phyloP scores from a whole-genome alignment of 805 yeast genomes.

The Yamadazyma scolyti region DNA sequence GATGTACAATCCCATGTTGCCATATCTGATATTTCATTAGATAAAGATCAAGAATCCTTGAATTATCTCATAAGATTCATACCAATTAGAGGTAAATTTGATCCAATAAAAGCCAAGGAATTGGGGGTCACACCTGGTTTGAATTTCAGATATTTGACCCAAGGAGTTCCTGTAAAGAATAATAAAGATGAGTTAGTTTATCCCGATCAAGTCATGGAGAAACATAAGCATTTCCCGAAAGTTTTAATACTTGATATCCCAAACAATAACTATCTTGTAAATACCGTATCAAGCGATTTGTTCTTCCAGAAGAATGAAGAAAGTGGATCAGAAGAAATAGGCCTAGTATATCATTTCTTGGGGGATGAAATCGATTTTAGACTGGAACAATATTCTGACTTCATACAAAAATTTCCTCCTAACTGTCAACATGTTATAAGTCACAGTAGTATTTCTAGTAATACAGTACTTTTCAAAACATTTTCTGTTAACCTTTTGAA shows the following conservation, averaged over 20 bases:
- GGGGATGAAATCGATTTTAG: constrained; percentile 55
- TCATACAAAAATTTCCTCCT: constrained; percentile 53
- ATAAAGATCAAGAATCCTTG: constrained; percentile 41
- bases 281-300: constrained; percentile 19
- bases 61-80: constrained; percentile 65
- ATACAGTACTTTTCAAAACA: constrained; percentile 55
- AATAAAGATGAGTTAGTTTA: constrained; percentile 54
- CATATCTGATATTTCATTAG: constrained; percentile 5
- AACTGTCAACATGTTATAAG: constrained; percentile 62
- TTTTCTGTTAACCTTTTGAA: constrained; percentile 53
- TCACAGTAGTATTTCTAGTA: constrained; percentile 63
- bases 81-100: constrained; percentile 75
- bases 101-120: constrained; percentile 57
- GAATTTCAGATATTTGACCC: constrained; percentile 54
- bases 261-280: constrained; percentile 34
- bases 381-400: constrained; percentile 40
- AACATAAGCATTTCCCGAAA: constrained; percentile 53
- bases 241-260: constrained; percentile 66
- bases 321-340: constrained; percentile 34
- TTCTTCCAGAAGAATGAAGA: constrained; percentile 33
- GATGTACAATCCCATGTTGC: constrained; percentile 37
- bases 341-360: constrained; percentile 70
- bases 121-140: constrained; percentile 70
- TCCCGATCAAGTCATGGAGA: constrained; percentile 73
- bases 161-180: constrained; percentile 54